A percentile compares a stretch with the other conserved stretches of the same genome.
These are phyloP conservation scores for Chlorella sp. DNA, from an alignment of 139 green algal genomes.

Conservation along the genomic window DNA sequence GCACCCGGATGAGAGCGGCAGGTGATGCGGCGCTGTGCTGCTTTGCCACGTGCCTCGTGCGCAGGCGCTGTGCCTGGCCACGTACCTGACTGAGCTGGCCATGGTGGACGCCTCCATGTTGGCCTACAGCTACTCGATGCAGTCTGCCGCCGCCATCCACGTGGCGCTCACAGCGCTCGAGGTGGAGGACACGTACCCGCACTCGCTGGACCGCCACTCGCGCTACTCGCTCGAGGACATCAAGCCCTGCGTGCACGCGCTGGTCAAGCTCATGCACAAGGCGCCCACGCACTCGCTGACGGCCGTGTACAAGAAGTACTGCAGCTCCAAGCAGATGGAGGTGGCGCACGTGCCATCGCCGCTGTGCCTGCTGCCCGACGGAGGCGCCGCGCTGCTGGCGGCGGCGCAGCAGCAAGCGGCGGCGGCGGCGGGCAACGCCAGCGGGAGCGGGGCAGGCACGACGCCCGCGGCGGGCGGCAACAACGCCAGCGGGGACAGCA, in stretches of 20 bases:
- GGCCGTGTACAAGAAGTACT: constrained; percentile 96
- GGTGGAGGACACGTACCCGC: constrained; percentile 37
- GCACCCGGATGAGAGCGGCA: no score
- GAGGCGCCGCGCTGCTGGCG: no score
- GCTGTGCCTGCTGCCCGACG: no score
- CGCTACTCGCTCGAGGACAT: constrained; percentile 48
- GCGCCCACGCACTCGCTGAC: constrained; percentile 54
- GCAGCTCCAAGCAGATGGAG: constrained; percentile 58
- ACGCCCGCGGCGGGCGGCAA: no score
- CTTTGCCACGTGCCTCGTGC: no score
- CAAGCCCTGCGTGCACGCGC: constrained; percentile 43
- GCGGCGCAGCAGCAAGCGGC: no score
- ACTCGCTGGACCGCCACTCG: constrained; percentile 60
- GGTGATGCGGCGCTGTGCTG: no score
- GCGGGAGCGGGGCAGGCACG: no score
- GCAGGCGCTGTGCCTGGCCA: constrained; percentile 34
- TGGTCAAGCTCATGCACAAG: constrained; percentile 69
- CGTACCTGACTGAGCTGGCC: constrained; percentile 84
- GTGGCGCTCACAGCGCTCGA: constrained; percentile 51
- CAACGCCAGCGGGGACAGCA: no score
- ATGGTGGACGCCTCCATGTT: constrained; percentile 81
- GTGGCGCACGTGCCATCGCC: no score
- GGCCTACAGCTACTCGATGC: constrained; percentile 60
- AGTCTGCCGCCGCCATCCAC: constrained; percentile 75
- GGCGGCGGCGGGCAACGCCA: no score